phyloP scores from a whole-genome alignment of 176 grass and related monocot genomes.

The Panicum miliaceum region DNA sequence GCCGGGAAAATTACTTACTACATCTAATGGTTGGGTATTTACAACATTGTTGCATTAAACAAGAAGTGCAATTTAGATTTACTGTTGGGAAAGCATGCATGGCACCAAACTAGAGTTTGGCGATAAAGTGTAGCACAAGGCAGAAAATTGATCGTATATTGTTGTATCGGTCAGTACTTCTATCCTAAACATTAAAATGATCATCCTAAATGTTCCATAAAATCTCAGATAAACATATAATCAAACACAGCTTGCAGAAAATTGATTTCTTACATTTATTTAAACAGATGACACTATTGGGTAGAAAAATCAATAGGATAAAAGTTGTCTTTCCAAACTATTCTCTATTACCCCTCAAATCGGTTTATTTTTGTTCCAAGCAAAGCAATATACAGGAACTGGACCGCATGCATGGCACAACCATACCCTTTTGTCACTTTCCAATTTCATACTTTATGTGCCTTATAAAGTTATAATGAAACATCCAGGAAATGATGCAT shows the following conservation, averaged over 20 bases:
- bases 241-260: neutral
- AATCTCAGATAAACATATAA: slow-evolving; percentile 21
- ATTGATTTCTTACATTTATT: neutral
- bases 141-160: neutral
- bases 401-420: neutral
- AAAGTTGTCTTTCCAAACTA: neutral
- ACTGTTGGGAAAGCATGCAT: neutral
- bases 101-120: neutral
- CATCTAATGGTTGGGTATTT: neutral
- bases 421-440: too few relatives aligned
- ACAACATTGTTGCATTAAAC: neutral
- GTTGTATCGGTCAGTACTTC: neutral
- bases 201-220: neutral
- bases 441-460: neutral
- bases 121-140: neutral
- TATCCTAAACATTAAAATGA: slow-evolving; percentile 3
- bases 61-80: neutral
- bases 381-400: neutral
- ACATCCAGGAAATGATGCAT: neutral
- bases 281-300: neutral
- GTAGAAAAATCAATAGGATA: slow-evolving; percentile 13
- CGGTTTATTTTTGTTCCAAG: neutral
- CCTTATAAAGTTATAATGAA: neutral
- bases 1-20: neutral
- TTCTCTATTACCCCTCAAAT: neutral